These are phyloP conservation scores for Nemania sp. DNA, from an alignment of 2,329 filamentous ascomycete genomes.

Conservation along the genomic window DNA sequence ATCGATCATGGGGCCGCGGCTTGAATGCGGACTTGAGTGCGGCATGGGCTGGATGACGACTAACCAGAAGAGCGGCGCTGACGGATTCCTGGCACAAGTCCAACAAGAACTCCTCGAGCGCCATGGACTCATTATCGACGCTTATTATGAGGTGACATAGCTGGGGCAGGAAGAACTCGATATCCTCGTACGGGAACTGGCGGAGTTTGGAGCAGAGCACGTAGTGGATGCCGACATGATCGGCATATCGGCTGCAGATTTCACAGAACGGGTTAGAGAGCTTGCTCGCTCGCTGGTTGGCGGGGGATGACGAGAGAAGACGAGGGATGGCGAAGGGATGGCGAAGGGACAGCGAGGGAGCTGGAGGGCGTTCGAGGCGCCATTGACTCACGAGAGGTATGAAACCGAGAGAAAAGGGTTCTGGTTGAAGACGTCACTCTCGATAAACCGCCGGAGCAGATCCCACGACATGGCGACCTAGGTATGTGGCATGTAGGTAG, in stretches of 20 bases:
- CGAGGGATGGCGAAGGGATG: slow-evolving; percentile 1
- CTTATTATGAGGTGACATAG: slow-evolving; percentile 87
- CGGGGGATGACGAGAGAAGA: not conserved
- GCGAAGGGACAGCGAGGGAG: not conserved
- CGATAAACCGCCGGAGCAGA: slow-evolving; percentile 86
- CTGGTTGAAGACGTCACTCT: slow-evolving; percentile 92
- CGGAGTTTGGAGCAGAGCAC: slow-evolving; percentile 87
- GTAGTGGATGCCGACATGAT: slow-evolving; percentile 89
- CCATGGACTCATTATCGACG: slow-evolving; percentile 90
- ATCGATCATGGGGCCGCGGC: slow-evolving; percentile 29
- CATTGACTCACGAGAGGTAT: slow-evolving; percentile 76
- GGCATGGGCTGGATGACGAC: slow-evolving; percentile 40
- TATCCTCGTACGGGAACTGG: slow-evolving; percentile 87
- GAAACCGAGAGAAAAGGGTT: slow-evolving; percentile 87
- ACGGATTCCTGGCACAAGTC: slow-evolving; percentile 88
- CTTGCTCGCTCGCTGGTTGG: too few relatives aligned
- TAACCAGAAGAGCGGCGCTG: slow-evolving; percentile 78
- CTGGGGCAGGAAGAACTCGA: slow-evolving; percentile 89
- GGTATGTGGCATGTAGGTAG: not conserved
- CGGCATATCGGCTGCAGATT: slow-evolving; percentile 73
- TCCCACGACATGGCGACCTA: slow-evolving; percentile 74
- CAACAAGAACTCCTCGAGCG: slow-evolving; percentile 83
- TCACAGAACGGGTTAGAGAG: slow-evolving; percentile 11
- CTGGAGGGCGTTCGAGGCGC: not conserved
- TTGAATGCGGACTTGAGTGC: not conserved